Conservation (phyloP, 2,329 filamentous ascomycete species). For the Colletotrichum chlorophyti region DNA sequence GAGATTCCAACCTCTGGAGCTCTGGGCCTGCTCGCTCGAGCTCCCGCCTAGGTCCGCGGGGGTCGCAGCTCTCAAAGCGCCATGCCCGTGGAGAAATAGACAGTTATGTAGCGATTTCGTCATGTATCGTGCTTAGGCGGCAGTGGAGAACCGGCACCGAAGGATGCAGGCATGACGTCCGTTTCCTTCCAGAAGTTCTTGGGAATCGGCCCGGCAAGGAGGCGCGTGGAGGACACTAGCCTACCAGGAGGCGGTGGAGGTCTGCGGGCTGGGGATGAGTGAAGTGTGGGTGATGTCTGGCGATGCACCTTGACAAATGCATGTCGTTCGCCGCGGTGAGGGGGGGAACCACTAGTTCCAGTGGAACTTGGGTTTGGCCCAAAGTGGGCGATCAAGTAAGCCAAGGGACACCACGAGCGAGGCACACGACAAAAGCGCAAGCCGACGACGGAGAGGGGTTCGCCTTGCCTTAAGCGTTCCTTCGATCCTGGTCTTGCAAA, state of each 20-base stretch:
- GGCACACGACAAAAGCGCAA: conserved; percentile 16
- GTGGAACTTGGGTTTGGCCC: neutral
- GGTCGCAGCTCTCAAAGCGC: no score
- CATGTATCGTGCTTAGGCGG: conserved; percentile 7
- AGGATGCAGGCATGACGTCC: conserved; percentile 23
- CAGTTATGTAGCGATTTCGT: conserved; percentile 10
- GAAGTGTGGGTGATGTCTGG: conserved; percentile 16
- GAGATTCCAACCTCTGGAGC: neutral
- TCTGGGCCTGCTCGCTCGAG: neutral
- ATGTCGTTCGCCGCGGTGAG: conserved; percentile 10
- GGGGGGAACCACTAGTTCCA: neutral
- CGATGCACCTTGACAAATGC: conserved; percentile 9
- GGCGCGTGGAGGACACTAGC: conserved; percentile 17
- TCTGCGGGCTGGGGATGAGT: neutral
- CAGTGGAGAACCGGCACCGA: conserved; percentile 13
- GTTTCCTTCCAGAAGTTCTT: conserved; percentile 26
- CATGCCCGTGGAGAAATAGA: neutral
- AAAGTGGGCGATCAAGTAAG: conserved; percentile 16
- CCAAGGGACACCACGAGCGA: conserved; percentile 25
- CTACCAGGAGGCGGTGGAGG: conserved; percentile 10
- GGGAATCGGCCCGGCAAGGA: conserved; percentile 25
- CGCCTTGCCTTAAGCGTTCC: neutral
- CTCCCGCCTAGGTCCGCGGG: no score
- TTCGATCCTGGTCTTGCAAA: conserved; percentile 1
- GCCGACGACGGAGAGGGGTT: neutral